Base-by-base conservation (phyloP, 2,329 filamentous ascomycete species). In the Fusarium drepaniforme region DNA sequence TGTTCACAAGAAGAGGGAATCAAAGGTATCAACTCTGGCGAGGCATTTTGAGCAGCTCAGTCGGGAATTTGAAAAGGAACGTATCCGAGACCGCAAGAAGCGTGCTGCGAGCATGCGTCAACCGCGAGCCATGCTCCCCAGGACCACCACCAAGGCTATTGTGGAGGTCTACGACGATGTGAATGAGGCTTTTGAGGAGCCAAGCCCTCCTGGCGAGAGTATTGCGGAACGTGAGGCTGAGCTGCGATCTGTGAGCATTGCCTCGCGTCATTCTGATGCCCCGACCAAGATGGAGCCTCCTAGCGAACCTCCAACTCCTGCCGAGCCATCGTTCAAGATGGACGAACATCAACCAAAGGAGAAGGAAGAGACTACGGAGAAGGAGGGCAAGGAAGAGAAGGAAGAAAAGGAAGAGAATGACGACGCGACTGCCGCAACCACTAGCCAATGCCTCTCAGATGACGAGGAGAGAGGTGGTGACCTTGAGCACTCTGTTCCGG, bases 31-130 rank as follows among this genome's bases (percentile, higher is more conserved):
- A 11, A 95, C 93, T n/a, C 88, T 99, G 60, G 95, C 97, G 21
- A 94, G 94, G 77, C 97, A 98, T 82, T 98, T 99, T 80, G 97
- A 99, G 83, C 96, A 98, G 82, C 88, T 99, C 67, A 98, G 95
- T 77, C 93, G 96, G 28, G 97, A 99, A 80, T 99, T 99, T 76
- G 95, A 98, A 80, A 97, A 96, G 78, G 96, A 99, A 83, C 91
- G 97, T 53, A 90, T 97, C 76, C 93, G 94, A 59, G 96, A 98
- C 82, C 91, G 94, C 75, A 93, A 93, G 78, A 93, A 95, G 81
- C 88, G 94, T 69, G 94, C 94, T 30, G 93, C 94, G 56, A 95
- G 92, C 79, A 92, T 93, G 80, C 86, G 88, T 51, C 88, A 90
- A 81, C 94, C 94, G 16, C 90, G 96, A 72, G 94, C 95, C 1